A percentile compares a stretch with the other conserved stretches of the same genome.
Conservation (phyloP, 176 grass and related monocot genomes). For the Zizania latifolia region DNA sequence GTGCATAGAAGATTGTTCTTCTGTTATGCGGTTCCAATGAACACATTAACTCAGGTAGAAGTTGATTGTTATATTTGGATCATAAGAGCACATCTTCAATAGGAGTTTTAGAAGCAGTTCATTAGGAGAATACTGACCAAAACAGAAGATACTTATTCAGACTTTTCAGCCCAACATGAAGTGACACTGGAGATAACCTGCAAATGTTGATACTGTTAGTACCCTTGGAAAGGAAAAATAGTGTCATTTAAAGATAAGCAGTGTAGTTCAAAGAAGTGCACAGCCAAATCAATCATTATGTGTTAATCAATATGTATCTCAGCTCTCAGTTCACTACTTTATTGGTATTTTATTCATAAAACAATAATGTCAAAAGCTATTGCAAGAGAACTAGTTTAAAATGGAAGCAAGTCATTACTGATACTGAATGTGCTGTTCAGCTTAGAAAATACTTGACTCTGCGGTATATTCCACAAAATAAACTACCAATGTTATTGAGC, state of each 20-base stretch:
- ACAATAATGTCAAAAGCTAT: neutral
- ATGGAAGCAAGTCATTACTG: neutral
- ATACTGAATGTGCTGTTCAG: neutral
- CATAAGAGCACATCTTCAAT: no score
- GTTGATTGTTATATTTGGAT: no score
- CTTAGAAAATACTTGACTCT: neutral
- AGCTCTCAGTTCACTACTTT: neutral
- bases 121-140: neutral
- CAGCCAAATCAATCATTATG: neutral
- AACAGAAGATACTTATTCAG: neutral
- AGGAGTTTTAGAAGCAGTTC: neutral
- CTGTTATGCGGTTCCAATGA: neutral
- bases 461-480: neutral
- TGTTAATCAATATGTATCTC: neutral
- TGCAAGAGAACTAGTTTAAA: neutral
- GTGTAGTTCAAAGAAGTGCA: neutral
- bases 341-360: neutral
- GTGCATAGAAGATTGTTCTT: neutral
- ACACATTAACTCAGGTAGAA: no score
- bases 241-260: neutral
- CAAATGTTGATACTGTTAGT: neutral
- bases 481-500: neutral
- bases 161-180: conserved; percentile 15
- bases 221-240: neutral
- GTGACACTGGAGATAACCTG: conserved; percentile 25